Conservation (phyloP, 1,139 yeast species). For the Kodamaea sp. region DNA sequence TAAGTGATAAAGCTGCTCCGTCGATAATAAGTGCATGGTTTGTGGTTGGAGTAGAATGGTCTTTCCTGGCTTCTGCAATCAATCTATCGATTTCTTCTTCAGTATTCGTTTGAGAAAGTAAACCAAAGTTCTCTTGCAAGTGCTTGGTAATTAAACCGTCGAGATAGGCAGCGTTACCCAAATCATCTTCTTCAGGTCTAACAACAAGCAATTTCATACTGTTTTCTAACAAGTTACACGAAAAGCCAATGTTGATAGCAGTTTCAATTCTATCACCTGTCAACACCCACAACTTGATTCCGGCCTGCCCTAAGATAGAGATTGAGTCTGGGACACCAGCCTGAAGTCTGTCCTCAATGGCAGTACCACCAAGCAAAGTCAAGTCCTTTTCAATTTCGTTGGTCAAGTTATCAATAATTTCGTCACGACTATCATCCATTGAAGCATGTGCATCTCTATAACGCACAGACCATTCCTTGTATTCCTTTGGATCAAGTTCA, state of each 20-base stretch:
- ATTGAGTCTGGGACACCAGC: constrained; percentile 96
- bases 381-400: constrained; percentile 78
- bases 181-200: constrained; percentile 20
- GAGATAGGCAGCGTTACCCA: constrained; percentile 27
- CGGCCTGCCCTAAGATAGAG: constrained; percentile 80
- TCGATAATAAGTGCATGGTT: constrained; percentile 55
- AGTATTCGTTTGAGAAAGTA: constrained; percentile 27
- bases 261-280: constrained; percentile 98
- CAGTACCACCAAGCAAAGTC: constrained; percentile 87
- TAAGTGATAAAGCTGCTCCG: constrained; percentile 52
- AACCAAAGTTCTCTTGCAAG: constrained; percentile 42
- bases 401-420: constrained; percentile 71
- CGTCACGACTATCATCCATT: constrained; percentile 76
- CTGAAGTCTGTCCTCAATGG: constrained; percentile 94
- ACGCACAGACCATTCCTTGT: constrained; percentile 64
- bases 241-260: constrained; percentile 95
- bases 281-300: constrained; percentile 93
- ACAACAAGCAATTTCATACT: constrained; percentile 86
- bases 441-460: constrained; percentile 75
- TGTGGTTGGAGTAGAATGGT: constrained; percentile 52
- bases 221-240: constrained; percentile 84
- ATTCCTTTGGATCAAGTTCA: constrained; percentile 63
- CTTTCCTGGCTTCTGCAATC: constrained; percentile 43
- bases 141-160: constrained; percentile 39
- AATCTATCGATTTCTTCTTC: constrained; percentile 29